Base-by-base conservation (phyloP, 2,329 filamentous ascomycete genomes). In the Nemania abortiva region DNA sequence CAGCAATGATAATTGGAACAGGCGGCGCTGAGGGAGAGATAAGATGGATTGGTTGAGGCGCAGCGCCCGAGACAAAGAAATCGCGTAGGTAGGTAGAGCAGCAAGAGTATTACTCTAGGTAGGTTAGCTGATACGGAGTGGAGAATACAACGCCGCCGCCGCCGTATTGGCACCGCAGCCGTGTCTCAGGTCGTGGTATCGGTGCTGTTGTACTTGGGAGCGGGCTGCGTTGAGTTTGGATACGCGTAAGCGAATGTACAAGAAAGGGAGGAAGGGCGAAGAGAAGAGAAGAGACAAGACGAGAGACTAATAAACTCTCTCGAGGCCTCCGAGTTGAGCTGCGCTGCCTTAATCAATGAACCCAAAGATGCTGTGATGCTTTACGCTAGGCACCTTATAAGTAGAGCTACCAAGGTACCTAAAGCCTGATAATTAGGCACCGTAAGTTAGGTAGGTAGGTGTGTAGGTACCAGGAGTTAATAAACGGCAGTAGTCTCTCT, bases 1-100 rank as follows among this genome's bases (percentile, higher is more conserved):
- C 31, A 63, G 45, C 39, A 55, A 18, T 34, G 13, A 29, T 34
- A 13, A 29, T 18, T 34, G 56, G 37, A 47, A 42, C 29, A 55
- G 64, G 57, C 31, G 13, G 47, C 27, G 24, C 52, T 22, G 53
- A 57, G 60, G 53, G 61, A 55, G 31, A 65, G 68, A 45, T 50
- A 34, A 56, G 56, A 54, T 39, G 56, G 55, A 29, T 15, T 53
- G 59, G 53, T 15, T 53, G 59, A 62, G 61, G 65, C 56, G 64
- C 68, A 58, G 65, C 37, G 58, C 34, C 53, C 37, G 60, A 50
- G 61, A 68, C 55, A 64, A 60, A 62, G 47, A 59, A 54, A 49
- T 52, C 5, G 58, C 50, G 20, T 54, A 61, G 52, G 59, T 49
- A 45, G 49, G 29, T 58, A 55, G 62, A 61, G 11, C 45, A 49